Percentiles rank a stretch among this genome's conserved stretches.
phyloP scores from a whole-genome alignment of 352 stramenopile genomes.

The Globisporangium carolinianum region DNA sequence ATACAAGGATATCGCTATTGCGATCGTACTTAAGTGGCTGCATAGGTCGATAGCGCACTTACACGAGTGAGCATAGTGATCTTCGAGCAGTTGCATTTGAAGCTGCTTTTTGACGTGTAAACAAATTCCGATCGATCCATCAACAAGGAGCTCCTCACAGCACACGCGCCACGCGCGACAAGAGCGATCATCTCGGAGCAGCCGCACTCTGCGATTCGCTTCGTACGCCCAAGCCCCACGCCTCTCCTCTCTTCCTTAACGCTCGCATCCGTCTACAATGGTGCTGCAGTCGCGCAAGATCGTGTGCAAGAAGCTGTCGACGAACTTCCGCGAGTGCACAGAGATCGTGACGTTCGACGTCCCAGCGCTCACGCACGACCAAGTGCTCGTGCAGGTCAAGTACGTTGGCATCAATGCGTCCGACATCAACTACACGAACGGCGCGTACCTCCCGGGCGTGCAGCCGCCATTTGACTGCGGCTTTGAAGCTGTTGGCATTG shows the following conservation, averaged over 20 bases:
- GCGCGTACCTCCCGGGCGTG: constrained; percentile 39
- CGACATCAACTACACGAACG: constrained; percentile 59
- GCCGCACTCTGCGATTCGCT: constrained; percentile 4
- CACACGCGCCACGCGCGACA: too few relatives aligned
- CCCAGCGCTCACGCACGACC: constrained; percentile 27
- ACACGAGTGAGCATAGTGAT: background rate
- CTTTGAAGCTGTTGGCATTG: constrained; percentile 38
- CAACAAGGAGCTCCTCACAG: too few relatives aligned
- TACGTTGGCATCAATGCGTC: constrained; percentile 39
- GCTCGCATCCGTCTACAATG: too few relatives aligned
- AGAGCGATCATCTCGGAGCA: background rate
- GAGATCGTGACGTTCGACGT: constrained; percentile 47
- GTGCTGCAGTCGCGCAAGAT: constrained; percentile 69
- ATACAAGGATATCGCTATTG: too few relatives aligned
- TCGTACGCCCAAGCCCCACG: background rate
- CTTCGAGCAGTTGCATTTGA: background rate
- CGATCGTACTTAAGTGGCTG: too few relatives aligned
- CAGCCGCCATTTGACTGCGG: constrained; percentile 45
- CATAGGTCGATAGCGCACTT: background rate
- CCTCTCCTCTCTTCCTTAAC: background rate
- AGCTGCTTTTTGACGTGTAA: background rate
- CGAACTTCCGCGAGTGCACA: constrained; percentile 73
- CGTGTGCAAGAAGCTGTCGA: constrained; percentile 71
- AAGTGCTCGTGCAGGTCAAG: constrained; percentile 42
- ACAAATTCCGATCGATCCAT: background rate